These are phyloP conservation scores for Ehretia macrophylla DNA, from an alignment of 257 asterid genomes.

Conservation along the genomic window DNA sequence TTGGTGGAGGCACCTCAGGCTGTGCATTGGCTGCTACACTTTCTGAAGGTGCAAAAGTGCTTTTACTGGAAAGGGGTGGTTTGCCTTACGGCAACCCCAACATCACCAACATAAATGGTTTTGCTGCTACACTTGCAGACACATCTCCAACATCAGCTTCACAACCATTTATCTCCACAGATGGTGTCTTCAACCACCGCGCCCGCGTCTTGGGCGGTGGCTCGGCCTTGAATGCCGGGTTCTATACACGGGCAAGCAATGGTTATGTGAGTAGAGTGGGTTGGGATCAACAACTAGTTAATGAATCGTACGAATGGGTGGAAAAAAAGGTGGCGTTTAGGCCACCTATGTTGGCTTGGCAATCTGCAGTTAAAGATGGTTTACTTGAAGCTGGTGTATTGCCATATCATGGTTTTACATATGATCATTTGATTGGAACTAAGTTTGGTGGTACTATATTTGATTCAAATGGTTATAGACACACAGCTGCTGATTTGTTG, in stretches of 20 bases:
- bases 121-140: conserved; percentile 34
- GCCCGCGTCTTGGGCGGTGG: conserved; percentile 77
- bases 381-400: conserved; percentile 50
- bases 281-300: conserved; percentile 52
- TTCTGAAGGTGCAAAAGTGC: conserved; percentile 49
- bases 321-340: conserved; percentile 60
- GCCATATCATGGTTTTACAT: conserved; percentile 53
- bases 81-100: conserved; percentile 61
- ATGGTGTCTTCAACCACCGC: conserved; percentile 78
- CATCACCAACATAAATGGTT: conserved; percentile 37
- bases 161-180: conserved; percentile 66
- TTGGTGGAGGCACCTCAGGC: conserved; percentile 87
- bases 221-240: conserved; percentile 78
- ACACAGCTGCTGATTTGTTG: conserved; percentile 73
- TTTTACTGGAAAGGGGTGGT: conserved; percentile 75
- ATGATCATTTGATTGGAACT: conserved; percentile 62
- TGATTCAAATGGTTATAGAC: conserved; percentile 61
- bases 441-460: conserved; percentile 68
- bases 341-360: conserved; percentile 55
- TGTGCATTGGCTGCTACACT: conserved; percentile 80
- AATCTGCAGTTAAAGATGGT: conserved; percentile 65
- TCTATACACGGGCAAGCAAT: conserved; percentile 51
- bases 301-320: conserved; percentile 71
- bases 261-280: conserved; percentile 32
- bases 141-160: conserved; percentile 51